Evolutionary conservation across 345 rosid genomes (phyloP).

Genomic region (Eucalyptus cladocalyx): DNA sequence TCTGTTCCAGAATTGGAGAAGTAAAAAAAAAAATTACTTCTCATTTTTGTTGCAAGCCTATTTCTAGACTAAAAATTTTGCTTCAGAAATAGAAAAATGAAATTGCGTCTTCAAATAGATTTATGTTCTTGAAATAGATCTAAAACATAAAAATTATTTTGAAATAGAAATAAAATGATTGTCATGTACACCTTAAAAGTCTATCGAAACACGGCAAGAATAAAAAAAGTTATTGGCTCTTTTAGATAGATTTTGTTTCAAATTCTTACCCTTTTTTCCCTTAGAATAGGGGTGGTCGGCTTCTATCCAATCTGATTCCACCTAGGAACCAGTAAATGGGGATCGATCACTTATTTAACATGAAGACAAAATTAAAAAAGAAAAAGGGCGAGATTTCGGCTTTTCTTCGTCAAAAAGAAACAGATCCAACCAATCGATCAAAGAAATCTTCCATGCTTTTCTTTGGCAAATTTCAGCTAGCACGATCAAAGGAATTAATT

Average conservation of each 20-base stretch:
- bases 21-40: accelerated
- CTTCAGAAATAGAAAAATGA: accelerated
- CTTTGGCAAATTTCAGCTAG: background rate
- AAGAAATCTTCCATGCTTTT: background rate
- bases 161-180: too few species aligned
- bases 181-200: too few species aligned
- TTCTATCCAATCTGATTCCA: accelerated
- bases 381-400: background rate
- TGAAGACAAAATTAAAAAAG: too few species aligned
- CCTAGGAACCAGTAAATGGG: too few species aligned
- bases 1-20: accelerated
- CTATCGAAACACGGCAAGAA: too few species aligned
- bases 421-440: background rate
- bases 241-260: too few species aligned
- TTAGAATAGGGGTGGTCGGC: accelerated
- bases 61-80: too few species aligned
- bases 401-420: background rate
- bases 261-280: background rate
- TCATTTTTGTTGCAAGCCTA: too few species aligned
- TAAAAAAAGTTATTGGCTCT: background rate
- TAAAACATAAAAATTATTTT: too few species aligned
- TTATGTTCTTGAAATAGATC: accelerated
- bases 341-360: background rate
- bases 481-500: too few species aligned
- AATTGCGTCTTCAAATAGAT: accelerated